Base-by-base conservation (phyloP, 2,329 filamentous ascomycete species). In the Colletotrichum lupini region DNA sequence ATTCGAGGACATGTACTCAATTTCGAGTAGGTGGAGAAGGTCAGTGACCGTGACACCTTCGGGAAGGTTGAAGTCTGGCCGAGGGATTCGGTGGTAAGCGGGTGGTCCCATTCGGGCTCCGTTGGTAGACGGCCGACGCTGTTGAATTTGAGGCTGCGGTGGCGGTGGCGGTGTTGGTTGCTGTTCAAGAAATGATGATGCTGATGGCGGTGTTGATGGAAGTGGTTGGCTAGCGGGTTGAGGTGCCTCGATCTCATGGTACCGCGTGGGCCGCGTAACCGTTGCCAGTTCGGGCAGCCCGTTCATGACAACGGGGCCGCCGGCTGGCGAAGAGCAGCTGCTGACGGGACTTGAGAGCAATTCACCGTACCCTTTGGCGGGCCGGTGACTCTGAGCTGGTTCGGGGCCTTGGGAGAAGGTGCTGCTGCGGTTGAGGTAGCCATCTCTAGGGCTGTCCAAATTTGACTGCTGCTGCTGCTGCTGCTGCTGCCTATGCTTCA, bases 21-120 rank as follows among this genome's bases (percentile, higher is more conserved):
- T 22, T 22, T 73, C 67, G 28, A 73, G 71, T 7, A 73, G 71
- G 32, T 61, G 55, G 16, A 73, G 67, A 32, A 73, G 71, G n/a
- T 73, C 71, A 1, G 68, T 59, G 22, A 73, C 71, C 0, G 67
- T 66, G 55, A 73, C 46, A n/a, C 71, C 71, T 5, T 19, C 59
- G 0, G 71, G 71, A 3, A 73, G 67, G 8, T 46, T 71, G 24
- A 73, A 73, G 19, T 73, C 67, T 1, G 71, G 71, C 16, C 71
- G 67, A 8, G 71, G 46, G 3, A 73, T 73, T 30, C 71, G 67
- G 19, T 59, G 65, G 56, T 73, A 73, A 35, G 56, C 61, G n/a
- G 58, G 59, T 24, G 67, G 32, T 16, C 49, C 68, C n/a, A 19
- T 57, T 19, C 60, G 60, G 35, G 6, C 37, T 11, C 46, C 37